These are phyloP conservation scores for Trametes elegans DNA, from an alignment of 768 basidiomycete species.

Conservation along the genomic window DNA sequence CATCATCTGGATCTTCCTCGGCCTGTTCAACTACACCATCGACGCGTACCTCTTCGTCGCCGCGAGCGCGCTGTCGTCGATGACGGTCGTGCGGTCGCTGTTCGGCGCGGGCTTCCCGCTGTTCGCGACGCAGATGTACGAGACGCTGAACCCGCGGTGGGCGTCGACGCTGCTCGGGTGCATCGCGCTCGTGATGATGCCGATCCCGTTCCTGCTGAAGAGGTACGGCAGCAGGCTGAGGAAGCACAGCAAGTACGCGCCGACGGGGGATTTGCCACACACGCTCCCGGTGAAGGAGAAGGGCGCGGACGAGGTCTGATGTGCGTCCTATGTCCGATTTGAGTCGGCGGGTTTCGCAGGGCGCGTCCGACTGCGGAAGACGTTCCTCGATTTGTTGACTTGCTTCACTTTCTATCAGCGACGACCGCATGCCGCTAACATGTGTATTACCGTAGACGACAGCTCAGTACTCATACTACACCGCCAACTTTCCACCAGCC, in stretches of 20 bases:
- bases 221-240: conserved; percentile 27
- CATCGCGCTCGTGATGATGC: conserved; percentile 51
- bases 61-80: conserved; percentile 58
- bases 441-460: too few relatives aligned
- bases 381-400: too few relatives aligned
- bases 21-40: conserved; percentile 62
- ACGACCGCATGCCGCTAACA: too few relatives aligned
- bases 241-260: conserved; percentile 27
- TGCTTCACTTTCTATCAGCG: too few relatives aligned
- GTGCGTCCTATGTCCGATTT: neutral
- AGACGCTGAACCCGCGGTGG: conserved; percentile 50
- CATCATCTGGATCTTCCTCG: conserved; percentile 56
- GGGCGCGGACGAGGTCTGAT: neutral
- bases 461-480: too few relatives aligned
- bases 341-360: too few relatives aligned
- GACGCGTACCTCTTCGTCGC: conserved; percentile 59
- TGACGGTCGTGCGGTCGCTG: conserved; percentile 46
- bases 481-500: too few relatives aligned
- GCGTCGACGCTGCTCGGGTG: conserved; percentile 59
- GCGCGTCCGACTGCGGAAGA: too few relatives aligned
- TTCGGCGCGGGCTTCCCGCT: conserved; percentile 34
- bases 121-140: conserved; percentile 45
- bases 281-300: conserved; percentile 6
- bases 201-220: conserved; percentile 34
- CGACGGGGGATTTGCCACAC: conserved; percentile 12